Evolutionary conservation across 495 filamentous ascomycete species (phyloP), one percentile per base, ranked within the genome.

Genomic region (Letharia lupina): DNA sequence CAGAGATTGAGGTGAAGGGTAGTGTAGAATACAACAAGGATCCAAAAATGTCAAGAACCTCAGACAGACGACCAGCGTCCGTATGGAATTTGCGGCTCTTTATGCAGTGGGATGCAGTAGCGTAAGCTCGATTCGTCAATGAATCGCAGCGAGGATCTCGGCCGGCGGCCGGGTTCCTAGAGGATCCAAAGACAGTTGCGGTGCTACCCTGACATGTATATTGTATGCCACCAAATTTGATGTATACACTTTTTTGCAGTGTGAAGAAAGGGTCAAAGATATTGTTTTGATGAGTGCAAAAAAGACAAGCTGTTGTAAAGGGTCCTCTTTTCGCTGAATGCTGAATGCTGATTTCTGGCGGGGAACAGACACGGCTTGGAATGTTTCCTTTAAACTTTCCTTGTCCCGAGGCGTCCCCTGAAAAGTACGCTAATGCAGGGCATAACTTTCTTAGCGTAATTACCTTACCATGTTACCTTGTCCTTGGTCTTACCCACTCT

Each of bases 31-130:
- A 45, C 15, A 18, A 47, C 37, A 15, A 33, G 59, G 47, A 37
- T 20, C 37, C 57, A 42, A 66, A 61, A 66, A 41, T 10, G 31
- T 31, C 11, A 20, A 13, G 31, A 61, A 28, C 37, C 65, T 61
- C 65, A 67, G 65, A 57, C 44, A 23, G 64, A 70, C 65, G 65
- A 35, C 61, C 68, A 70, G 68, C 65, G 68, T 70, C 68, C 33
- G 61, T 62, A 57, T 57, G 33, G 33, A 58, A 60, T 28, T 33
- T 28, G 65, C 37, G 60, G 60, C 45, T 62, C 48, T 61, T 28
- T 66, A 61, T 67, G 68, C 65, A 70, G 28, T 41, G 42, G 45
- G 6, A 37, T 70, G 68, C 68, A 67, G 68, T 70, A 70, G 68
- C 58, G 68, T 64, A 11, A 40, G 39, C 64, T 66, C 18, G 28